These are phyloP conservation scores for Barnettozyma vustinii DNA, from an alignment of 805 yeast genomes.

Conservation along the genomic window DNA sequence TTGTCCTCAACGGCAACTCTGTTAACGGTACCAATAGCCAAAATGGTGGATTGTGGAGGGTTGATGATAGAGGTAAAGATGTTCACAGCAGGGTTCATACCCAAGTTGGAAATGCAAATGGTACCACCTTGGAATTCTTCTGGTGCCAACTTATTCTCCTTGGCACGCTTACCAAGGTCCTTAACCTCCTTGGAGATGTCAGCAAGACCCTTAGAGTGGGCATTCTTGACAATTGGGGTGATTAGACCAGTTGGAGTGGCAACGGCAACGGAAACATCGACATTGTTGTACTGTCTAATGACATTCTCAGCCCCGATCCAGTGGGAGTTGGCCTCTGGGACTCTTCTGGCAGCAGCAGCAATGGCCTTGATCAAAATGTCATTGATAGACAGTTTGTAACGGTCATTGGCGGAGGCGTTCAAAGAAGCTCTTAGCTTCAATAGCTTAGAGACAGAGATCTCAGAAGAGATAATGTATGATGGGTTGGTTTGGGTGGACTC, in stretches of 20 bases:
- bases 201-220: constrained; percentile 81
- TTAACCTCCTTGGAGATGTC: constrained; percentile 78
- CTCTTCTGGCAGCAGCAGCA: constrained; percentile 82
- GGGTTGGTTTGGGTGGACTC: constrained; percentile 86
- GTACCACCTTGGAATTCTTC: constrained; percentile 99
- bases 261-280: constrained; percentile 95
- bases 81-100: constrained; percentile 94
- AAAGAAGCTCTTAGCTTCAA: constrained; percentile 88
- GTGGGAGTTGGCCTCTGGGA: constrained; percentile 90
- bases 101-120: constrained; percentile 95
- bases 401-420: constrained; percentile 78
- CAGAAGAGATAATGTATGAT: constrained; percentile 85
- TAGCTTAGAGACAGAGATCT: constrained; percentile 81
- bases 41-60: constrained; percentile 94
- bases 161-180: constrained; percentile 94
- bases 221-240: constrained; percentile 91
- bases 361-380: constrained; percentile 93
- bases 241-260: constrained; percentile 96
- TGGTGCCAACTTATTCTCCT: constrained; percentile 86
- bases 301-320: constrained; percentile 88
- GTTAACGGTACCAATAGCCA: constrained; percentile 91
- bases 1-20: constrained; percentile 92
- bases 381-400: constrained; percentile 87
- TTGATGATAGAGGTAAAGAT: constrained; percentile 94
- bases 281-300: constrained; percentile 85